These are phyloP conservation scores for Fusarium longipes DNA, from an alignment of 2,329 filamentous ascomycete genomes.

Conservation along the genomic window DNA sequence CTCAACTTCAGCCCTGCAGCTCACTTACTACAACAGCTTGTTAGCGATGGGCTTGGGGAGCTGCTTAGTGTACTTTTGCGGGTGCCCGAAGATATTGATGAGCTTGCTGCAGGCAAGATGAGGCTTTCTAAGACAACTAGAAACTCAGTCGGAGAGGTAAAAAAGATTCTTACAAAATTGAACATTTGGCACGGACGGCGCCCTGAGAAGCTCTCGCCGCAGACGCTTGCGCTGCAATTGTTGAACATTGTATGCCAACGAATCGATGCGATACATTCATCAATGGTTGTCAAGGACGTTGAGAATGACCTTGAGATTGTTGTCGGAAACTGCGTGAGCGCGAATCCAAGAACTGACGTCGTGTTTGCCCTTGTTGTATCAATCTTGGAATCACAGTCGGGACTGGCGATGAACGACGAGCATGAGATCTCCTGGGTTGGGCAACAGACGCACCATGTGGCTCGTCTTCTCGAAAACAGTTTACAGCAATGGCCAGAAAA, in stretches of 20 bases:
- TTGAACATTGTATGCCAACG: conserved; percentile 59
- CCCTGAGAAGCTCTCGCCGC: conserved; percentile 67
- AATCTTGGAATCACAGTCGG: conserved; percentile 52
- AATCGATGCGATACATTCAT: conserved; percentile 46
- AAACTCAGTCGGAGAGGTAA: conserved; percentile 65
- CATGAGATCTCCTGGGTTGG: conserved; percentile 39
- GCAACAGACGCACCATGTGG: conserved; percentile 47
- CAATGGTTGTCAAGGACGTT: conserved; percentile 47
- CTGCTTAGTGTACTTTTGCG: conserved; percentile 68
- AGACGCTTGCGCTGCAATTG: conserved; percentile 71
- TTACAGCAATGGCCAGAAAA: conserved; percentile 49
- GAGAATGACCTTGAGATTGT: conserved; percentile 44
- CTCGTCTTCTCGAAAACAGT: conserved; percentile 47
- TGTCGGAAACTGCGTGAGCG: conserved; percentile 36
- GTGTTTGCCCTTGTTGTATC: conserved; percentile 59
- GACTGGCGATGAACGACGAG: conserved; percentile 40
- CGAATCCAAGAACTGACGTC: conserved; percentile 42
- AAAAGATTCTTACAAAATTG: conserved; percentile 62
- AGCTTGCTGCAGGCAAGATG: conserved; percentile 71
- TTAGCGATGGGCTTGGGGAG: conserved; percentile 63
- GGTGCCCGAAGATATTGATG: conserved; percentile 65
- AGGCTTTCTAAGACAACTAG: conserved; percentile 76
- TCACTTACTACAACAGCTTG: conserved; percentile 68
- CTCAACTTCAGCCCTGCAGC: conserved; percentile 69
- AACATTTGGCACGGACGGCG: conserved; percentile 69